phyloP scores from a whole-genome alignment of 176 grass and related monocot genomes.

The Oryza coarctata region DNA sequence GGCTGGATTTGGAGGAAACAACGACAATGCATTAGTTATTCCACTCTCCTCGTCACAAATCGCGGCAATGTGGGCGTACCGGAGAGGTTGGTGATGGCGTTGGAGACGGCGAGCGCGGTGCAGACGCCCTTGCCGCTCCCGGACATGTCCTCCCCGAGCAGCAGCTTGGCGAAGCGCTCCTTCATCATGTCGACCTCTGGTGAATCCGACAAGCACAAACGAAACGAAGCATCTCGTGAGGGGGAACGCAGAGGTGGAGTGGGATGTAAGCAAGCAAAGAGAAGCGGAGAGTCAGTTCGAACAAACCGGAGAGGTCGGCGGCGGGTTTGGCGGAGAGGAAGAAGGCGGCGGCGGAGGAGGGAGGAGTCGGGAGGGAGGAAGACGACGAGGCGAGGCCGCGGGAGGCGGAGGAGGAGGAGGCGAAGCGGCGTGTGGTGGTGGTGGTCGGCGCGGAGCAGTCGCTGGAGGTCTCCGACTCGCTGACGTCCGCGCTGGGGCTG shows the following conservation, averaged over 20 bases:
- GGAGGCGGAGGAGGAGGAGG: conserved; percentile 56
- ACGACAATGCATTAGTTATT: no score
- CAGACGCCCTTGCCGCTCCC: conserved; percentile 97
- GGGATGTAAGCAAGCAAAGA: not conserved
- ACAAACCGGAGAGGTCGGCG: conserved; percentile 63
- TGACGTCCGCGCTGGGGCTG: conserved; percentile 93
- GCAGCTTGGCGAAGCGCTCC: conserved; percentile 97
- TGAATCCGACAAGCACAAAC: not conserved
- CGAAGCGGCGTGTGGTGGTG: conserved; percentile 43
- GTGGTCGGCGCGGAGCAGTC: conserved; percentile 55
- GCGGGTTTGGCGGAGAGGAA: conserved; percentile 53
- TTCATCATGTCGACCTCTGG: conserved; percentile 99
- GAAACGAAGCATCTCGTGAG: conserved; percentile 13
- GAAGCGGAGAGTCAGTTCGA: conserved; percentile 42
- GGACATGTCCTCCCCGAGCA: conserved; percentile 99
- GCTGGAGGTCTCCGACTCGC: conserved; percentile 89
- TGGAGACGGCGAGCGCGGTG: conserved; percentile 96
- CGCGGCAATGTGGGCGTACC: conserved; percentile 49
- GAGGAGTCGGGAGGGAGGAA: conserved; percentile 29
- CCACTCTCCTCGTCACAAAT: not conserved
- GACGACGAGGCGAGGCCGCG: conserved; percentile 63
- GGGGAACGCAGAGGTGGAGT: not conserved
- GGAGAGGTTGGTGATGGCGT: conserved; percentile 98
- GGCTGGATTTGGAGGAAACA: conserved; percentile 40
- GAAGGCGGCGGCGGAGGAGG: conserved; percentile 43